Evolutionary conservation across 495 filamentous ascomycete species (phyloP), one percentile per base, ranked within the genome.

Genomic region (Sphaerosporella brunnea): DNA sequence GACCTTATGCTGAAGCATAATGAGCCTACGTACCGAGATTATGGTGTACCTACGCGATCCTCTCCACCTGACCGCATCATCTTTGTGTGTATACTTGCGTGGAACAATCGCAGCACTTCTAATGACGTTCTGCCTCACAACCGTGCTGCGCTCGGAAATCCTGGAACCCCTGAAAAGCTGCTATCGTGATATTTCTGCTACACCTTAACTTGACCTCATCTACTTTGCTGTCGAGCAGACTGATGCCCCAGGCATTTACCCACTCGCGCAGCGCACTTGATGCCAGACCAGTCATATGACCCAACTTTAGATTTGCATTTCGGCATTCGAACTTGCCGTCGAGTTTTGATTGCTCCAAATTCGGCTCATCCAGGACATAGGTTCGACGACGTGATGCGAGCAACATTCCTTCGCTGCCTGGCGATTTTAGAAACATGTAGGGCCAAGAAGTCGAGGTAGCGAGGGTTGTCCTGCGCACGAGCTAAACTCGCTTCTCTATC

Each of bases 271-370:
- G 79, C 92, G 66, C 90, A 97, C 63, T 74, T 78, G 68, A 95
- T 75, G 46, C 92, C 90, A 59, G 92, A 82, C 88, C 92, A 97
- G 23, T 86, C 81, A 56, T 94, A 95, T 51, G 87, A 79, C 35
- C 92, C 90, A 19, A 96, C 75, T 39, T 85, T 83, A 16, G 78
- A 74, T 36, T 66, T 65, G 58, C 90, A 95, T 53, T 79, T 81
- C 23, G 88, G 59, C 88, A 95, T 34, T 78, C 78, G 34, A 97
- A 63, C 23, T 85, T 77, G 4, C 87, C 87, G 9, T 84, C 79
- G 15, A 95, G 66, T 34, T 77, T 75, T 21, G 82, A 82, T 46
- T 77, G 73, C 39, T 81, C 79, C 10, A 96, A 73, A 51, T 75
- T 78, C 0, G 78, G 69, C 80, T 74, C 90, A 96, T 96, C 92